Conservation (phyloP, 148 eudicot species). For the Beta vulgaris region DNA sequence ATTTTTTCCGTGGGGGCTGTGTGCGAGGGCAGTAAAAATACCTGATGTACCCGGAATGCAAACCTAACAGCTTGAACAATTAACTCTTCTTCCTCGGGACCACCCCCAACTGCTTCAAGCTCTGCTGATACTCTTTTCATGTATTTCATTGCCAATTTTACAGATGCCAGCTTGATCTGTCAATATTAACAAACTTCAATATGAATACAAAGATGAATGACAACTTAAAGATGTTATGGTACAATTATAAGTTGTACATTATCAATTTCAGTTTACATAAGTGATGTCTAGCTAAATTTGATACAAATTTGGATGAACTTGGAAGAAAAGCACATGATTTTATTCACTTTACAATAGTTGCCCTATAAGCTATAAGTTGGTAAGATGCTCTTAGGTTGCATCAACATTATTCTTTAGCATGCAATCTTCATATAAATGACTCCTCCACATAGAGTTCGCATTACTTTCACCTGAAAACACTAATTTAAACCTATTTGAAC, state of each 20-base stretch:
- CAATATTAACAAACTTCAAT: background rate
- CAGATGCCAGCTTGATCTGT: conserved; percentile 97
- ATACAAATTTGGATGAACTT: background rate
- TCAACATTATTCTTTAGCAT: background rate
- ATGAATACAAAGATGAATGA: conserved; percentile 1
- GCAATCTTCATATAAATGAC: no score
- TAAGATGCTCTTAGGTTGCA: no score
- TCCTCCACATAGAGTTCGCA: no score
- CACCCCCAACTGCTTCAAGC: conserved; percentile 64
- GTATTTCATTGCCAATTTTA: conserved; percentile 87
- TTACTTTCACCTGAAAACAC: no score
- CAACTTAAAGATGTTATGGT: background rate
- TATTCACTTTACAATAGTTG: background rate
- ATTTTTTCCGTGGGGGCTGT: no score
- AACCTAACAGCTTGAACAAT: conserved; percentile 91
- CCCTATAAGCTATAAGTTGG: no score
- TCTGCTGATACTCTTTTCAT: conserved; percentile 96
- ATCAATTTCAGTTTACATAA: no score
- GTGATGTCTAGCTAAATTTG: conserved; percentile 4
- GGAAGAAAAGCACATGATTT: background rate
- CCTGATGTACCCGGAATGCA: conserved; percentile 99
- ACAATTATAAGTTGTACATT: background rate
- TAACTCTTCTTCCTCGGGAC: conserved; percentile 87
- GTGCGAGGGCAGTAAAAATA: conserved; percentile 19
- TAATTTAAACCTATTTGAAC: no score